Conservation (phyloP, 768 basidiomycete species). For the Mycena pura region DNA sequence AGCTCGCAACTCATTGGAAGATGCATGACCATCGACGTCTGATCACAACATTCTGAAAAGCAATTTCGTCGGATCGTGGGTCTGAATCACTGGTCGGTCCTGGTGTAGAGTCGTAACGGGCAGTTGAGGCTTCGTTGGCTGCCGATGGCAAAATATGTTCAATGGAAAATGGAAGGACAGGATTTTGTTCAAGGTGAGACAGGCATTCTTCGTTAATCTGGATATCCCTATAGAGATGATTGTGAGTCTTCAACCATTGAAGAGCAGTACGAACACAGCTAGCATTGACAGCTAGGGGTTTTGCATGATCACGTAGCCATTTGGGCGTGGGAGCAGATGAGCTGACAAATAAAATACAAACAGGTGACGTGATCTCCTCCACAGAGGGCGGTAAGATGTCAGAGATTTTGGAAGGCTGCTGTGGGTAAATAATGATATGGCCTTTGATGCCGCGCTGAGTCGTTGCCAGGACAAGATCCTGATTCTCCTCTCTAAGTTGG, state of each 20-base stretch:
- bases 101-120: neutral
- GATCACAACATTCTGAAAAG: constrained; percentile 17
- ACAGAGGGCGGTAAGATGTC: neutral
- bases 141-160: neutral
- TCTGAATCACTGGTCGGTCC: neutral
- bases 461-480: too few species aligned
- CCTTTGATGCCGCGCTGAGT: neutral
- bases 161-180: constrained; percentile 6
- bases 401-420: neutral
- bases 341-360: constrained; percentile 3
- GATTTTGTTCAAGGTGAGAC: neutral
- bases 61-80: neutral
- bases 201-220: neutral
- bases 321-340: neutral
- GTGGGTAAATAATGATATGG: neutral
- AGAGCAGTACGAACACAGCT: neutral
- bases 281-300: neutral
- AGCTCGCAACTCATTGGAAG: constrained; percentile 24
- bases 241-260: constrained; percentile 5
- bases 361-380: neutral
- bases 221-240: neutral
- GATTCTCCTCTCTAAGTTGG: too few species aligned
- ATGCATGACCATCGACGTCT: constrained; percentile 29
- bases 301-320: neutral
- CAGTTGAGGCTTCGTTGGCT: neutral